A percentile compares a stretch with the other conserved stretches of the same genome.
phyloP scores from a whole-genome alignment of 2,329 filamentous ascomycete species.

The Clonostachys solani region DNA sequence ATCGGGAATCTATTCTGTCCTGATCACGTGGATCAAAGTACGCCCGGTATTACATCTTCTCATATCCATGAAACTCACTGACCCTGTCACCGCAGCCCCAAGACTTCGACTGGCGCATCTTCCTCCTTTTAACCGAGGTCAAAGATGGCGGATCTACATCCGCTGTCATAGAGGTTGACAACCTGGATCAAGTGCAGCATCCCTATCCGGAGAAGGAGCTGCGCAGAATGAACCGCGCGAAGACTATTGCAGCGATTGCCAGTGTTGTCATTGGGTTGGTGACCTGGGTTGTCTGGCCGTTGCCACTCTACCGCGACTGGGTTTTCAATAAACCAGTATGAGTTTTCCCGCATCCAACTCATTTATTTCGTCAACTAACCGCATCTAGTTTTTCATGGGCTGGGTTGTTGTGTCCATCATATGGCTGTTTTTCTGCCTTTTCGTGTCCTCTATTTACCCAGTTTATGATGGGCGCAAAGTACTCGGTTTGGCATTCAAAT shows the following conservation, averaged over 20 bases:
- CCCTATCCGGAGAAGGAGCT: conserved; percentile 8
- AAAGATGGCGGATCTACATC: conserved; percentile 60
- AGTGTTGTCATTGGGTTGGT: conserved; percentile 43
- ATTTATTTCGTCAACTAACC: conserved; percentile 60
- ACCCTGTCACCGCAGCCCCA: no score
- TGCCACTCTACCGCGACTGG: conserved; percentile 75
- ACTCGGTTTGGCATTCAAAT: no score
- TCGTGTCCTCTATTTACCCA: conserved; percentile 77
- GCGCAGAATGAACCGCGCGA: background rate
- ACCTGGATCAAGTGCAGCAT: conserved; percentile 43
- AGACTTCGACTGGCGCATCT: conserved; percentile 77
- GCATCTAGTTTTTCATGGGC: conserved; percentile 76
- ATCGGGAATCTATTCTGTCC: conserved; percentile 51
- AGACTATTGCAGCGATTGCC: background rate
- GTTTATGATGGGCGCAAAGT: conserved; percentile 66
- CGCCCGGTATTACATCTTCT: no score
- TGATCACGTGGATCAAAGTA: conserved; percentile 26
- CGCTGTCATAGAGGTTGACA: conserved; percentile 59
- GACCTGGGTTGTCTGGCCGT: conserved; percentile 76
- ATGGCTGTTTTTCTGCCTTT: conserved; percentile 52
- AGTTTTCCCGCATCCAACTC: no score
- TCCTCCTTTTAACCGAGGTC: conserved; percentile 75
- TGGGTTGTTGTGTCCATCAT: conserved; percentile 72
- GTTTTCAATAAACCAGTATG: no score
- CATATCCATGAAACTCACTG: no score